These are phyloP conservation scores for Tetrahymena elliotti DNA, from an alignment of 73 alveolate species.

Conservation along the genomic window DNA sequence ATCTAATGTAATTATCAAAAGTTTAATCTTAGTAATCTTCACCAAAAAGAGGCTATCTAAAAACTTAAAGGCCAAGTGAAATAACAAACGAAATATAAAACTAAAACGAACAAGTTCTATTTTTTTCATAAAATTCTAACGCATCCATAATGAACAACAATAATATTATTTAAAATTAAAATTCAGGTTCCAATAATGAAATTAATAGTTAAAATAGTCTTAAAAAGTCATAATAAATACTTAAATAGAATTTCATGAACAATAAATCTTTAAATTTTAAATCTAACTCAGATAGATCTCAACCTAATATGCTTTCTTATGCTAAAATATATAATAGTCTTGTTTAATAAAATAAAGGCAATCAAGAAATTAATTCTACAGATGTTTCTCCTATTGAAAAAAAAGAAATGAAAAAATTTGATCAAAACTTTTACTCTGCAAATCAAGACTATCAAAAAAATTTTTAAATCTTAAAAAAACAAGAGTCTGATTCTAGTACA, in stretches of 20 bases:
- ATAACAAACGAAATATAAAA: not conserved
- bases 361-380: not conserved
- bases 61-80: not conserved
- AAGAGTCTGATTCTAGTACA: not conserved
- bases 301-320: not conserved
- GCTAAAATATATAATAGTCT: not conserved
- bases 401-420: not conserved
- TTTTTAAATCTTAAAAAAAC: not conserved
- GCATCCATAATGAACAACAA: not conserved
- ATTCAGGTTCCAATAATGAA: not conserved
- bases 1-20: not conserved
- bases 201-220: not conserved
- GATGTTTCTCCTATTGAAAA: not conserved
- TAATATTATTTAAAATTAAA: not conserved
- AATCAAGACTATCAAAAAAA: not conserved
- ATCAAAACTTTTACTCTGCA: not conserved
- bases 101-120: not conserved
- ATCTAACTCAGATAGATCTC: not conserved
- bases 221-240: too few species aligned
- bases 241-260: too few species aligned
- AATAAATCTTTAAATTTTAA: not conserved
- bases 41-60: not conserved
- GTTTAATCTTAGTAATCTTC: not conserved
- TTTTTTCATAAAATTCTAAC: not conserved
- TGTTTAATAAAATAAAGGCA: not conserved